Evolutionary conservation across 805 yeast species (phyloP), one percentile per base, ranked within the genome.

Genomic region (Candida easanensis): DNA sequence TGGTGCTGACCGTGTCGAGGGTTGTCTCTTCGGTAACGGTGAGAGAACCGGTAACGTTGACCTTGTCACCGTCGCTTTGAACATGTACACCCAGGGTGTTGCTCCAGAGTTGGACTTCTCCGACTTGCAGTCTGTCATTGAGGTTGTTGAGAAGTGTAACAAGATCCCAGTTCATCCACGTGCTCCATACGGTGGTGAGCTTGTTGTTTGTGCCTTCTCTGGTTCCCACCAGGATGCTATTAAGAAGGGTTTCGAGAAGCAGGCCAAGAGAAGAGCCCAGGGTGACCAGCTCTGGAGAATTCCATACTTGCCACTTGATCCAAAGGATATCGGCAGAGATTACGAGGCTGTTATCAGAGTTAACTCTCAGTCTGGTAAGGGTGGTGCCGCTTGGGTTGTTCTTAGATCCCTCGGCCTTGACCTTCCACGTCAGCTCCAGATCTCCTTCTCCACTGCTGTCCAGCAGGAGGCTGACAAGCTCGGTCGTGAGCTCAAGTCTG

Each of bases 21-120:
- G 91, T 44, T 84, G 90, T 71, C 70, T 84, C 33, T 84, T 84
- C 51, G 90, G 90, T 58, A 84, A 83, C 63, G 91, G 91, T 67
- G 91, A 84, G 72, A 74, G 91, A 69, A 84, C 91, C 22, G 91
- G 91, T 69, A 84, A 84, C 62, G 90, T 84, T 53, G 91, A 84
- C 63, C 69, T 84, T 50, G 80, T 81, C 40, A 84, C 89, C 19
- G 77, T 84, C 48, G 91, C 88, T 3, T 68, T 84, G 55, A 84
- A 84, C 71, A 65, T 84, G 80, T 84, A 84, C 70, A 84, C 89
- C 22, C 84, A 82, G 54, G 91, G 91, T 54, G 77, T 83, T 34
- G 62, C 82, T 31, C 90, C 91, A 46, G 72, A 77, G 31, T 70
- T 84, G 53, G 90, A 84, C 60, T 80, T 84, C 59, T 79, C 86